A percentile compares a stretch with the other conserved stretches of the same genome.
These are phyloP conservation scores for Daldinia decipiens DNA, from an alignment of 495 filamentous ascomycete species.

Conservation along the genomic window DNA sequence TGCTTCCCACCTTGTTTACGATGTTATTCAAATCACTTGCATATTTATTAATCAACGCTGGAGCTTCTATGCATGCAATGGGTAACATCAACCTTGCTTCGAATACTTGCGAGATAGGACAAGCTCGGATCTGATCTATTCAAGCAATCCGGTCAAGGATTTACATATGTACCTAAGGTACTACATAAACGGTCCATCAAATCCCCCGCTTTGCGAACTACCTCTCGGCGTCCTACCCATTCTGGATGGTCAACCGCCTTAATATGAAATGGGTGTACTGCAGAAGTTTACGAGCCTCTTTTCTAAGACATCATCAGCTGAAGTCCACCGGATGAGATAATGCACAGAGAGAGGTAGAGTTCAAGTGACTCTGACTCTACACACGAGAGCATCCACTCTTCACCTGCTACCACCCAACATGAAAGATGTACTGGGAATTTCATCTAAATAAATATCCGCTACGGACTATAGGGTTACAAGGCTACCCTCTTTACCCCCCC, in stretches of 20 bases:
- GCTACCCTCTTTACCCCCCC: not conserved
- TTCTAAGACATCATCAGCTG: constrained; percentile 32
- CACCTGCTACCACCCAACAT: constrained; percentile 7
- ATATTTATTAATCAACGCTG: not conserved
- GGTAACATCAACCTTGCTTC: not conserved
- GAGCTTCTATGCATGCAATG: not conserved
- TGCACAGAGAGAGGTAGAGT: constrained; percentile 14
- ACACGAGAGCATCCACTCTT: constrained; percentile 1
- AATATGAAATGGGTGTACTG: constrained; percentile 17
- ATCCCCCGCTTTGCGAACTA: constrained; percentile 17
- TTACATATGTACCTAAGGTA: too few relatives aligned
- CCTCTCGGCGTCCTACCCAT: constrained; percentile 32
- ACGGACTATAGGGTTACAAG: constrained; percentile 1
- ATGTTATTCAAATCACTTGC: not conserved
- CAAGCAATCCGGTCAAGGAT: constrained; percentile 30
- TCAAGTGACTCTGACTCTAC: constrained; percentile 28
- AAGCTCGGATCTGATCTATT: constrained; percentile 28
- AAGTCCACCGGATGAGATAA: constrained; percentile 12
- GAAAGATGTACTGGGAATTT: constrained; percentile 6
- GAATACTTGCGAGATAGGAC: constrained; percentile 8
- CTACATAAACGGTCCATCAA: constrained; percentile 8
- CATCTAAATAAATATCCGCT: constrained; percentile 33
- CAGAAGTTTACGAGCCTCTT: constrained; percentile 24
- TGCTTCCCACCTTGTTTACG: not conserved
- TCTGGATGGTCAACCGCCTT: constrained; percentile 30